Evolutionary conservation across 495 filamentous ascomycete genomes (phyloP).

Genomic region (Mycothermus thermophilus): DNA sequence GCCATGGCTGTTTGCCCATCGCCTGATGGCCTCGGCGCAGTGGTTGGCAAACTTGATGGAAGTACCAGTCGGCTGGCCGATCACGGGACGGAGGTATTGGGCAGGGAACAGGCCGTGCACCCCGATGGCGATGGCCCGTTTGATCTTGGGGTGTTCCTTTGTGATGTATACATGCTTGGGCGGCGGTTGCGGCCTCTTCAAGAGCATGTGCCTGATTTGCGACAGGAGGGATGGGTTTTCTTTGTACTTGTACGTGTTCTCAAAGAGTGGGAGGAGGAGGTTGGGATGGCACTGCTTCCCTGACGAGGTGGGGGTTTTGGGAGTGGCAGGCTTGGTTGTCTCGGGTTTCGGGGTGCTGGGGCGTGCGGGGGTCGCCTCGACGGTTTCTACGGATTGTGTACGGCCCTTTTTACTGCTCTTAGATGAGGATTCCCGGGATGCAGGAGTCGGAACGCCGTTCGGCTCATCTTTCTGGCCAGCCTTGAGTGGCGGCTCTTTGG

Average conservation of each 20-base stretch:
- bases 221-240: constrained; percentile 58
- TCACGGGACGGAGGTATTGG: constrained; percentile 63
- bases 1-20: constrained; percentile 59
- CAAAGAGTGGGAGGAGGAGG: constrained; percentile 54
- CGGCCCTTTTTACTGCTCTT: constrained; percentile 39
- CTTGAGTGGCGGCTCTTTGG: constrained; percentile 24
- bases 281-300: constrained; percentile 37
- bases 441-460: constrained; percentile 3
- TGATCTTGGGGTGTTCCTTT: constrained; percentile 56
- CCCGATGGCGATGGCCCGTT: constrained; percentile 78
- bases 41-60: constrained; percentile 86
- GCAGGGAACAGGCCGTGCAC: constrained; percentile 92
- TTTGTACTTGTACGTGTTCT: constrained; percentile 50
- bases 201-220: constrained; percentile 52
- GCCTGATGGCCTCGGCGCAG: constrained; percentile 67
- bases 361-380: constrained; percentile 22
- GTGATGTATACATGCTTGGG: constrained; percentile 58
- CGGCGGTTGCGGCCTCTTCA: constrained; percentile 44
- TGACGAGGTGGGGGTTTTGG: constrained; percentile 17
- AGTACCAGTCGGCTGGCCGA: constrained; percentile 91
- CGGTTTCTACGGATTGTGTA: constrained; percentile 33
- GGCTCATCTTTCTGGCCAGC: constrained; percentile 15
- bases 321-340: constrained; percentile 12
- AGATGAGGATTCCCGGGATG: constrained; percentile 14
- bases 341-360: constrained; percentile 25